Evolutionary conservation across 2,329 filamentous ascomycete species (phyloP).

Genomic region (Fusarium graminum): DNA sequence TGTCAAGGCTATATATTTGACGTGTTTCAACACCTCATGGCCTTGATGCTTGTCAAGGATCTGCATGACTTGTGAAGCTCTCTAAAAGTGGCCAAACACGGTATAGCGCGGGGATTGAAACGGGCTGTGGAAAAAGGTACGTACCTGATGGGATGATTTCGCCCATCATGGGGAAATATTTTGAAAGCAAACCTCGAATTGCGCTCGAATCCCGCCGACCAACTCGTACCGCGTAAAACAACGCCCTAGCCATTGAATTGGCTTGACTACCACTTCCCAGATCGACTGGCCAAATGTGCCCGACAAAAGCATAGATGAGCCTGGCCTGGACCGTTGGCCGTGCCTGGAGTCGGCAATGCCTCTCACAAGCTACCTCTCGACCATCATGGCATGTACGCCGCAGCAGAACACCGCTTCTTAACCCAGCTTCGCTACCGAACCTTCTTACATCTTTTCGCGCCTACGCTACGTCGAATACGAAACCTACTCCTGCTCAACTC

Average conservation of each 20-base stretch:
- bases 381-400: slow-evolving; percentile 35
- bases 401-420: slow-evolving; percentile 17
- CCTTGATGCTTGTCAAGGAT: background rate
- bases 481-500: slow-evolving; percentile 53
- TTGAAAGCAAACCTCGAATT: slow-evolving; percentile 12
- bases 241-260: slow-evolving; percentile 21
- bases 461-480: slow-evolving; percentile 40
- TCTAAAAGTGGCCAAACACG: background rate
- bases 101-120: slow-evolving; percentile 8
- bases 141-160: slow-evolving; percentile 38
- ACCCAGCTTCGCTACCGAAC: background rate
- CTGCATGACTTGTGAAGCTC: background rate
- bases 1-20: background rate
- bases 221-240: slow-evolving; percentile 7
- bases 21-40: background rate
- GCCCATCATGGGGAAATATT: slow-evolving; percentile 36
- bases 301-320: slow-evolving; percentile 51
- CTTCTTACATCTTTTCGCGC: slow-evolving; percentile 7
- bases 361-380: slow-evolving; percentile 36
- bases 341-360: slow-evolving; percentile 56
- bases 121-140: slow-evolving; percentile 9
- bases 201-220: slow-evolving; percentile 11
- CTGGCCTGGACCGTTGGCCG: slow-evolving; percentile 55
- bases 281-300: slow-evolving; percentile 42
- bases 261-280: slow-evolving; percentile 1